Base-by-base conservation (phyloP, 2,329 filamentous ascomycete genomes). In the Colletotrichum sp. region DNA sequence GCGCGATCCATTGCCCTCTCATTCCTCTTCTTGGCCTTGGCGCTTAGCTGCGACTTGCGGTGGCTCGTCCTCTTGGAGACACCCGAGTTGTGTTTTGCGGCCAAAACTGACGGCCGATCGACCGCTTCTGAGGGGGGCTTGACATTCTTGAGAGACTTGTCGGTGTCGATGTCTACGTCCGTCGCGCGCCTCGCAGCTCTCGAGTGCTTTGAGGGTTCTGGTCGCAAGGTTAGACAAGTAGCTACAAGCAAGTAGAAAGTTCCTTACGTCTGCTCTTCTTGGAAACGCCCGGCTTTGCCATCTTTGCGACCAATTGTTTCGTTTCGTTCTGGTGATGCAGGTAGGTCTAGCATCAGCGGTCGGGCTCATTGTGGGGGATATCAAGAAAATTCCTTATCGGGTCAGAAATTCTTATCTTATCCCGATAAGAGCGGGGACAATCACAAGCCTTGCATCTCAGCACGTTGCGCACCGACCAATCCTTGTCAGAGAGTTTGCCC, bases 161-260 rank as follows among this genome's bases (percentile, higher is more conserved):
- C 93, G 58, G 91, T 90, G 84, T 94, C 86, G 83, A 95, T 92
- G 80, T 92, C 88, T 30, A 94, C 93, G 5, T 93, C 94, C 18
- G 91, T 91, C 62, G 92, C 94, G 78, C 94, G 92, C 81, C 94
- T 91, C 55, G 94, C 93, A 74, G 93, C 94, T 78, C 94, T 93
- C 69, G 94, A 96, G 86, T 93, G 94, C 73, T 92, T 84, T 6
- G 94, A 94, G 52, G 88, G 87, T 70, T 86, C 92, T 94, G 81
- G 21, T 16, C 24, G 9, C 30, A 24, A 48, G 59, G 77, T 80
- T 61, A 81, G 77, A 21, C 6, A 28, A 3, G 12, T 3, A 1
- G 2, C 4, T 43, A 10, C 32, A 12, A 58, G 18, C 3, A 24
- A 5, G 2, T 0, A 16, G 24, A 56, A 8, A 5, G 18, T 12